Conservation (phyloP, 2,329 filamentous ascomycete species). For the Colletotrichum coccodes region DNA sequence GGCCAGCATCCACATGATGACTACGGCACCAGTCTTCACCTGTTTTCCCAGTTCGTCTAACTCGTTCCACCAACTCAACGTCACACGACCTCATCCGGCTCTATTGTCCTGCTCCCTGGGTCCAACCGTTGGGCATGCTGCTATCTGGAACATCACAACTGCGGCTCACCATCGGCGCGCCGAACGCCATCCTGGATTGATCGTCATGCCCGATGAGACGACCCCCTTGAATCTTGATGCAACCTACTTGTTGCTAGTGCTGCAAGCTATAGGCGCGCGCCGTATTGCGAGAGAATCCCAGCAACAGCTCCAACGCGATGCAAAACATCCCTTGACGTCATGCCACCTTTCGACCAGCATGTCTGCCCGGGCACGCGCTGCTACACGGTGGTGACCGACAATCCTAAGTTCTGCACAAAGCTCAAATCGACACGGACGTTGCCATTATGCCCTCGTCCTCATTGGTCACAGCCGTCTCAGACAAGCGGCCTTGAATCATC, state of each 20-base stretch:
- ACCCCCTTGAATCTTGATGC: neutral
- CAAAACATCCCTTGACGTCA: conserved; percentile 25
- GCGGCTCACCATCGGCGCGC: neutral
- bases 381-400: neutral
- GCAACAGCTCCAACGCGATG: neutral
- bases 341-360: neutral
- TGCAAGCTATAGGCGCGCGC: conserved; percentile 12
- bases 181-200: neutral
- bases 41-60: neutral
- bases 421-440: conserved; percentile 16
- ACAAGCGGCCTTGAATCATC: neutral
- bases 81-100: neutral
- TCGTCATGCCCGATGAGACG: conserved; percentile 4
- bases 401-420: no score
- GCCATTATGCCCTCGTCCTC: neutral
- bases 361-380: conserved; percentile 1
- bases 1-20: neutral
- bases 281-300: conserved; percentile 3
- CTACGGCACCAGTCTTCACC: neutral
- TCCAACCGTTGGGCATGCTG: neutral
- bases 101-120: neutral
- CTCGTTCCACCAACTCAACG: neutral
- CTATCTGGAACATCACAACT: neutral
- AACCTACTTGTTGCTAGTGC: neutral
- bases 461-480: conserved; percentile 2